These are phyloP conservation scores for Candida nonsorbophila DNA, from an alignment of 805 yeast genomes.

Conservation along the genomic window DNA sequence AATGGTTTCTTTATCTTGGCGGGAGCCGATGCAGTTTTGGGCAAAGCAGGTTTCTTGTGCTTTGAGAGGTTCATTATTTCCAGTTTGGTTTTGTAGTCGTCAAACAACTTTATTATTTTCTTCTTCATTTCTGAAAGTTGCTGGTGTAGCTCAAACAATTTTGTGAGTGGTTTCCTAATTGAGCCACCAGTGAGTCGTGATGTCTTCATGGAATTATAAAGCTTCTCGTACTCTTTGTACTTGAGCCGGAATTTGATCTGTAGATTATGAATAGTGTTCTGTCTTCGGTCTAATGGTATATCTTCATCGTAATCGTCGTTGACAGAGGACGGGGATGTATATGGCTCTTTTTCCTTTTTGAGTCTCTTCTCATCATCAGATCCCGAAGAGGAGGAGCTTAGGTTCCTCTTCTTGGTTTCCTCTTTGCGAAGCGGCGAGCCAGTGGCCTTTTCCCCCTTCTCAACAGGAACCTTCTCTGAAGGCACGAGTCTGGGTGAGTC, in stretches of 20 bases:
- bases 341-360: slow-evolving; percentile 10
- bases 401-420: slow-evolving; percentile 5
- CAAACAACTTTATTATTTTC: slow-evolving; percentile 45
- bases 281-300: slow-evolving; percentile 8
- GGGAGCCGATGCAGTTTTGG: background rate
- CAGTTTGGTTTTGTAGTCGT: slow-evolving; percentile 24
- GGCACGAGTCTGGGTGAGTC: slow-evolving; percentile 9
- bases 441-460: background rate
- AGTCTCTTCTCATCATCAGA: slow-evolving; percentile 9
- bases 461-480: background rate
- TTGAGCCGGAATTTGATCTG: slow-evolving; percentile 43
- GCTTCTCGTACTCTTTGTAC: slow-evolving; percentile 44
- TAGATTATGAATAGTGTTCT: slow-evolving; percentile 36
- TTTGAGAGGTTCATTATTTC: slow-evolving; percentile 32
- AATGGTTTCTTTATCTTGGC: background rate
- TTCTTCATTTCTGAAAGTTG: slow-evolving; percentile 51
- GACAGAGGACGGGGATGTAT: slow-evolving; percentile 34
- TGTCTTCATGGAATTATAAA: slow-evolving; percentile 29
- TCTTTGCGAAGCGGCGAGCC: slow-evolving; percentile 1
- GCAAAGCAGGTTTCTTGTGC: slow-evolving; percentile 21
- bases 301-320: slow-evolving; percentile 16
- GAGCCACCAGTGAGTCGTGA: slow-evolving; percentile 2
- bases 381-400: slow-evolving; percentile 7
- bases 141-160: slow-evolving; percentile 46
- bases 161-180: slow-evolving; percentile 23